phyloP scores from a whole-genome alignment of 2,329 filamentous ascomycete species.

The Phyllachora maydis region DNA sequence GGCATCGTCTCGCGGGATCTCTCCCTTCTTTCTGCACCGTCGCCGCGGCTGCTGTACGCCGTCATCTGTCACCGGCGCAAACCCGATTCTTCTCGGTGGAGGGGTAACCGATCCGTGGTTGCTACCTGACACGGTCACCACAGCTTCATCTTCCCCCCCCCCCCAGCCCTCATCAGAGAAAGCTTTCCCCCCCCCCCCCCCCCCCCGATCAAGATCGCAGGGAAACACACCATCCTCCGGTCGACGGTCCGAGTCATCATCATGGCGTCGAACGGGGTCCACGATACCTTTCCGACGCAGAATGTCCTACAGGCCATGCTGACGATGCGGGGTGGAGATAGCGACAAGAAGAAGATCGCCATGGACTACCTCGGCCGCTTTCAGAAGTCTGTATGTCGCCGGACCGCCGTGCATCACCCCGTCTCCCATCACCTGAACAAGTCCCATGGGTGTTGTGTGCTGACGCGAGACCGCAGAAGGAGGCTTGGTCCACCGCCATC shows the following conservation, averaged over 20 bases:
- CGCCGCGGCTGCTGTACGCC: too few species aligned
- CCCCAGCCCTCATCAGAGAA: neutral
- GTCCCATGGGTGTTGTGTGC: too few species aligned
- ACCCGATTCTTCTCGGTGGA: too few species aligned
- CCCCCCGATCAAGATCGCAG: neutral
- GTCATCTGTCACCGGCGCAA: too few species aligned
- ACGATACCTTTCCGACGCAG: conserved; percentile 54
- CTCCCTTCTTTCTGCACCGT: too few species aligned
- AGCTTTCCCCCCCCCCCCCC: neutral
- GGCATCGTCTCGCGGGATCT: too few species aligned
- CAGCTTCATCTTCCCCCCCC: conserved; percentile 1
- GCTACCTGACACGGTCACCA: too few species aligned
- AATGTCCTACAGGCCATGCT: conserved; percentile 69
- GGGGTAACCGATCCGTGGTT: too few species aligned
- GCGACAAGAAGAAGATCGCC: conserved; percentile 75
- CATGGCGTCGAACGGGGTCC: conserved; percentile 48
- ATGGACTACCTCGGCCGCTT: conserved; percentile 73
- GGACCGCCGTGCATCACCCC: conserved; percentile 1
- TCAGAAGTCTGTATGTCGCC: conserved; percentile 75
- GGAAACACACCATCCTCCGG: conserved; percentile 5
- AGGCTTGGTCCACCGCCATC: conserved; percentile 80
- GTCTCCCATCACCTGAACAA: conserved; percentile 1
- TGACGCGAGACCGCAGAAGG: conserved; percentile 33
- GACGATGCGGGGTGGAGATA: conserved; percentile 76
- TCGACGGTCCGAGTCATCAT: too few species aligned